Conservation (phyloP, 2,329 filamentous ascomycete species). For the Sclerotinia minor region DNA sequence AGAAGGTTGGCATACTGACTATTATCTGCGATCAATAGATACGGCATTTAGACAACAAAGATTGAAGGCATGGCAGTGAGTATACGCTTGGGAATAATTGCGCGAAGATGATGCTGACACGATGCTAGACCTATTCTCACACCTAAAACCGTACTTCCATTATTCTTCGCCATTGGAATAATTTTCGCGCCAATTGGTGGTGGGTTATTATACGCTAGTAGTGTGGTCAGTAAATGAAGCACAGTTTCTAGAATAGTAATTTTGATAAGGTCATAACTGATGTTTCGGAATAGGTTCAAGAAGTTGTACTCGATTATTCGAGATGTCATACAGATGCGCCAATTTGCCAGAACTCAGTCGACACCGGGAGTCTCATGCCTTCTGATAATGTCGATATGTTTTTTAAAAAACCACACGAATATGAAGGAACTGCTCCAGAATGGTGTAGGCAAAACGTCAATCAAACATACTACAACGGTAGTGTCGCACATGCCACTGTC, state of each 20-base stretch:
- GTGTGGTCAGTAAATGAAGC: conserved; percentile 56
- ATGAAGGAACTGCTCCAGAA: conserved; percentile 27
- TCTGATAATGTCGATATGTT: neutral
- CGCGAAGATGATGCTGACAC: conserved; percentile 31
- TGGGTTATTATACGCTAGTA: conserved; percentile 80
- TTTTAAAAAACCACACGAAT: conserved; percentile 60
- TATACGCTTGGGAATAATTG: conserved; percentile 26
- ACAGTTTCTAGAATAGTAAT: neutral
- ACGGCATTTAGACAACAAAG: conserved; percentile 96
- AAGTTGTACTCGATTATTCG: conserved; percentile 89
- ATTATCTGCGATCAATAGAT: conserved; percentile 54
- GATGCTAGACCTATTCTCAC: conserved; percentile 79
- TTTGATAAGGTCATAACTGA: conserved; percentile 6
- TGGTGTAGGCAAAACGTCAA: conserved; percentile 42
- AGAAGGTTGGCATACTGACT: conserved; percentile 31
- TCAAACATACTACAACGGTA: conserved; percentile 45
- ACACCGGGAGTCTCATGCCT: conserved; percentile 11
- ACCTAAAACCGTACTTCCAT: conserved; percentile 85
- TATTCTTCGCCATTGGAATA: conserved; percentile 87
- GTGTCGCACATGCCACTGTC: conserved; percentile 34
- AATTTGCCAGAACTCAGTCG: conserved; percentile 54
- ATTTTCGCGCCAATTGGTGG: conserved; percentile 94
- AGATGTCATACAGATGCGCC: conserved; percentile 64
- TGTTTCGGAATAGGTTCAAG: conserved; percentile 52
- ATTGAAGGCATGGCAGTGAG: conserved; percentile 97